These are phyloP conservation scores for Rhinocladiella similis DNA, from an alignment of 2,329 filamentous ascomycete genomes.

Conservation along the genomic window DNA sequence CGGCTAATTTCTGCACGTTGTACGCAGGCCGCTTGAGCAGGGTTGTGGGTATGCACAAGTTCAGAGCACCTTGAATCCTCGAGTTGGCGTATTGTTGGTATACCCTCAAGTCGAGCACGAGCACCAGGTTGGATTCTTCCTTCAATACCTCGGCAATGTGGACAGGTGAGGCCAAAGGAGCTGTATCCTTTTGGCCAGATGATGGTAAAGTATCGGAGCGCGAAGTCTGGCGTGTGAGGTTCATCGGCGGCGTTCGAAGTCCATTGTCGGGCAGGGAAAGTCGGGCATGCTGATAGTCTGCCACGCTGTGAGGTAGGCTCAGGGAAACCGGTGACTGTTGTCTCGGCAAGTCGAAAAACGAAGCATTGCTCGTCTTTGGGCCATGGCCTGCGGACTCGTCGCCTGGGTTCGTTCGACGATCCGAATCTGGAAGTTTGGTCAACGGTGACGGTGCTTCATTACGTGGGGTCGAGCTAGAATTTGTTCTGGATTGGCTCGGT, in stretches of 20 bases:
- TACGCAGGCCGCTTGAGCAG: slow-evolving; percentile 88
- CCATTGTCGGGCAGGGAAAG: slow-evolving; percentile 57
- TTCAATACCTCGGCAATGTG: slow-evolving; percentile 60
- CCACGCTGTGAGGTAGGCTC: slow-evolving; percentile 37
- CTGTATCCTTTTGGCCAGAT: slow-evolving; percentile 44
- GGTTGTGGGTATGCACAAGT: slow-evolving; percentile 92
- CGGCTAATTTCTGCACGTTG: slow-evolving; percentile 80
- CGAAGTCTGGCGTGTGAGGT: slow-evolving; percentile 4
- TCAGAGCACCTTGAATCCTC: slow-evolving; percentile 77
- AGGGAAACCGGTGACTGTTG: slow-evolving; percentile 50
- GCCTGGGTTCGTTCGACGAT: slow-evolving; percentile 5
- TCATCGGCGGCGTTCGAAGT: slow-evolving; percentile 38
- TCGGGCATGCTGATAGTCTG: slow-evolving; percentile 51
- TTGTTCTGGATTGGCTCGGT: slow-evolving; percentile 20
- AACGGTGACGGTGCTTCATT: slow-evolving; percentile 7
- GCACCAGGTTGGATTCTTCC: slow-evolving; percentile 51
- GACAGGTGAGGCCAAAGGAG: slow-evolving; percentile 55
- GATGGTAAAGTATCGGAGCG: slow-evolving; percentile 58
- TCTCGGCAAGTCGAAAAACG: slow-evolving; percentile 46
- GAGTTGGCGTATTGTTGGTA: slow-evolving; percentile 77
- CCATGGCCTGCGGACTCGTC: slow-evolving; percentile 10
- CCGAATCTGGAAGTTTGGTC: slow-evolving; percentile 11
- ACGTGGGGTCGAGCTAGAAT: slow-evolving; percentile 9
- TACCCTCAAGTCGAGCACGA: slow-evolving; percentile 84
- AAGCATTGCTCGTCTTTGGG: slow-evolving; percentile 21